Base-by-base conservation (phyloP, 2,329 filamentous ascomycete species). In the Sporothrix humicola region DNA sequence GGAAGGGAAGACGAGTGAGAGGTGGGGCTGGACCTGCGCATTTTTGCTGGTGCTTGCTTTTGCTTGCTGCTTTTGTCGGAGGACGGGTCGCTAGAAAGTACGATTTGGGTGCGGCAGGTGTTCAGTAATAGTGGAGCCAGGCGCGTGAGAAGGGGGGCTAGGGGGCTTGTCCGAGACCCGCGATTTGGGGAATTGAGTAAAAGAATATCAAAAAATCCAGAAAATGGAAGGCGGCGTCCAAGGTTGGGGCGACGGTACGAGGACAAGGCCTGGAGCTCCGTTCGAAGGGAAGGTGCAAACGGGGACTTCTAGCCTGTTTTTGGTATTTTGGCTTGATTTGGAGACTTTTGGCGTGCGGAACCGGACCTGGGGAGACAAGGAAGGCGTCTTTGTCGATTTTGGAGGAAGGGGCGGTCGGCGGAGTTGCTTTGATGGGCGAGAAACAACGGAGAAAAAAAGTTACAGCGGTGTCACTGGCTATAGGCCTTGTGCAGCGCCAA, bases 1-100 rank as follows among this genome's bases (percentile, higher is more conserved):
- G 31, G 46, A 50, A 68, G 15, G 73, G 68, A 58, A 72, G 73
- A 37, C 20, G 69, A 59, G 26, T 50, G 13, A 71, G 71, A 72
- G 71, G 75, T 74, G 75, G 75, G 72, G 72, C 74, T 71, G 3
- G 54, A 44, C 17, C 26, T 31, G 46, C 69, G 20, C 74, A 75
- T 75, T 31, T 71, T 75, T 66, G 59, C 46, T 31, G 44, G 12
- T 20, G 54, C 46, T 4, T 63, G 15, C 42, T 42, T 66, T 46
- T n/a, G 46, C 13, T 44, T 26, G 23, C 23, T 26, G 23, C 23
- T 26, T 26, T 23, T 4, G n/a, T 37, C 8, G 37, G 17, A n/a
- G 13, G 59, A 59, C 56, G 59, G n/a, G 17, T 65, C 9, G 42
- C 37, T 65, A 13, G 59, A 52, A 52, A n/a, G 48, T n/a, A 52